Evolutionary conservation across 1,139 yeast species (phyloP).

Genomic region (Taiozyma sp.): DNA sequence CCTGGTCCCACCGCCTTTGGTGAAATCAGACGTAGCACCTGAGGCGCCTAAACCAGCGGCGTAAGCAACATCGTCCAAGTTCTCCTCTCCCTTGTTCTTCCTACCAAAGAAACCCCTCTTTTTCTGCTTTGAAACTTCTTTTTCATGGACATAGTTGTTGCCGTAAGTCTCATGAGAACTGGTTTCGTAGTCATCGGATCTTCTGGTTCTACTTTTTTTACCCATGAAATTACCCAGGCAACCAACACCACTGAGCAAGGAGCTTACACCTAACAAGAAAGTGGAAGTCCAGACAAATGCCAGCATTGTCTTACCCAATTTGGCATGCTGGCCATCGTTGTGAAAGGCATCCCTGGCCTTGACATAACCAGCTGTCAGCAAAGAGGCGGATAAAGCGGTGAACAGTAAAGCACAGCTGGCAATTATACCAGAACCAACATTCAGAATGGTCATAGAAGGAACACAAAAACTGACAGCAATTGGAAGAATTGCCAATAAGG

Average conservation of each 20-base stretch:
- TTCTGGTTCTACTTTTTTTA: constrained; percentile 11
- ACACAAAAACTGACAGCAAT: constrained; percentile 30
- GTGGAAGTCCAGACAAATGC: constrained; percentile 65
- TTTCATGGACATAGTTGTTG: constrained; percentile 19
- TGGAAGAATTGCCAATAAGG: constrained; percentile 44
- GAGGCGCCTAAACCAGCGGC: constrained; percentile 16
- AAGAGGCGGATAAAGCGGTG: constrained; percentile 51
- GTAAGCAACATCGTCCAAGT: constrained; percentile 15
- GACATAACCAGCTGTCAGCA: constrained; percentile 62
- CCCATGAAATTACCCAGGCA: constrained; percentile 13
- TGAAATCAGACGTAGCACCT: constrained; percentile 11
- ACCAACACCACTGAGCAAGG: constrained; percentile 22
- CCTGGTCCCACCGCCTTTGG: constrained; percentile 1
- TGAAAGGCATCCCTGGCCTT: constrained; percentile 56
- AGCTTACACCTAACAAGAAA: constrained; percentile 37
- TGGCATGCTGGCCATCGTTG: constrained; percentile 41
- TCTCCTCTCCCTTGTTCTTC: constrained; percentile 10
- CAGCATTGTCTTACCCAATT: constrained; percentile 53
- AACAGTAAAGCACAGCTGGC: constrained; percentile 44
- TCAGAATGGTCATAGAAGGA: constrained; percentile 21
- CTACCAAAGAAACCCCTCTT: constrained; percentile 14
- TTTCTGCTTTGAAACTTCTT: constrained; percentile 5
- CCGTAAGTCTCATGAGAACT: constrained; percentile 25
- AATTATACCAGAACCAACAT: constrained; percentile 13
- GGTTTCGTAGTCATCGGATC: constrained; percentile 17